phyloP scores from a whole-genome alignment of 305 asterid genomes.

The Andrographis paniculata region DNA sequence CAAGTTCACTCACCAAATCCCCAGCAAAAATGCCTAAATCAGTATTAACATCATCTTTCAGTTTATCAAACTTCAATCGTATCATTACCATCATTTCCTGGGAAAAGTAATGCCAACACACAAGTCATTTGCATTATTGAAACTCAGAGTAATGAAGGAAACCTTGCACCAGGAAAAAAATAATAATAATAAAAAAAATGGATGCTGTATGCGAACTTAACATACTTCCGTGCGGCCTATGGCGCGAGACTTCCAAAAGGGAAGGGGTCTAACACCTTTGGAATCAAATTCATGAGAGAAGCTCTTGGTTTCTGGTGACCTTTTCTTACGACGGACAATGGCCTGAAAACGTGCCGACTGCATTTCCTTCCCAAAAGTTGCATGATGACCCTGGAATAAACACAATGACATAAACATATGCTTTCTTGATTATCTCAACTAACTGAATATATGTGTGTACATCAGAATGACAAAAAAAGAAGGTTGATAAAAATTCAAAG shows the following conservation, averaged over 20 bases:
- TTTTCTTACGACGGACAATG: slow-evolving; percentile 94
- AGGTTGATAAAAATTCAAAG: too few species aligned
- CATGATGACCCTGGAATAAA: too few species aligned
- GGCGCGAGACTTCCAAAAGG: slow-evolving; percentile 95
- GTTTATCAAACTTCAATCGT: slow-evolving; percentile 87
- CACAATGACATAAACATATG: too few species aligned
- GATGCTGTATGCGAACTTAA: background rate
- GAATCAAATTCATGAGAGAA: slow-evolving; percentile 97
- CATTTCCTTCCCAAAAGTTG: too few species aligned
- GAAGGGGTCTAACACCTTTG: slow-evolving; percentile 98
- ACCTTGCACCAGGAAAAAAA: too few species aligned
- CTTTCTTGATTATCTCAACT: too few species aligned
- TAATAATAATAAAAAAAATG: too few species aligned
- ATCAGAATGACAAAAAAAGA: too few species aligned
- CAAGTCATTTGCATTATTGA: too few species aligned
- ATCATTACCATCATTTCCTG: slow-evolving; percentile 95
- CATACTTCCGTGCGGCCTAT: slow-evolving; percentile 91
- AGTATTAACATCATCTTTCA: slow-evolving; percentile 96
- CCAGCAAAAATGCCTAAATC: slow-evolving; percentile 96
- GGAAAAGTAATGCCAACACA: too few species aligned
- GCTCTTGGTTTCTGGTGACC: slow-evolving; percentile 93
- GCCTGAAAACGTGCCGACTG: slow-evolving; percentile 99
- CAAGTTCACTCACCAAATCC: slow-evolving; percentile 82
- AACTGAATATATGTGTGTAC: too few species aligned
- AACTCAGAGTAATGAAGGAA: too few species aligned